Base-by-base conservation (phyloP, 352 stramenopile genomes). In the Pythium rishiriense region DNA sequence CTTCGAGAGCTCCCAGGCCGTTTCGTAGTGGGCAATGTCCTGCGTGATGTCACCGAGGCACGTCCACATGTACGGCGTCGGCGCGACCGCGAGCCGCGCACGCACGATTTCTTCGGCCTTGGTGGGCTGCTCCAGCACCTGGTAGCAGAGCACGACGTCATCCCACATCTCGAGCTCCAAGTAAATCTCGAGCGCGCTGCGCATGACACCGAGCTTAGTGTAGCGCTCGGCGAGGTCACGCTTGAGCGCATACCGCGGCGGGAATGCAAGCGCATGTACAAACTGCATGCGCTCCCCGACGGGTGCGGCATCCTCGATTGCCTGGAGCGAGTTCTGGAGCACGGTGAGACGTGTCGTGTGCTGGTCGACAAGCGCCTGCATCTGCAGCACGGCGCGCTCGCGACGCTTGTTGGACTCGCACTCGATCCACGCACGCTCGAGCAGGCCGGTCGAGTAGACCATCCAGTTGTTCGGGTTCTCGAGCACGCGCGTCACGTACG, bases 101-200 rank as follows among this genome's bases (percentile, higher is more conserved):
- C 88, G 81, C 21, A 98, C 91, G 41, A 98, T 78, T 50, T 90
- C 84, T 68, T 98, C 84, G 12, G 96, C 95, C 54, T 87, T 89
- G 52, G 83, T 92, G 2, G 88, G 83, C 68, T 98, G 95, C 58
- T 97, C 94, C 21, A 98, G 73, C 37, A 96, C 72, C 66, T 93
- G 87, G 74, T 98, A 98, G 70, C 95, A 99, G 70, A 98, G 93
- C 9, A 98, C 93, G 14, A 98, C 92, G 63, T 98, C 92, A 74
- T 98, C 95, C 95, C 95, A 99, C 61, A 98, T 90, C 59, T 98
- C 90, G 14, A 99, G 83, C 62, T 98, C 88, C 63, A 97, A 81
- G 59, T 90, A 99, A 41, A 98, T 91, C 71, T 97, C 91, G 31
- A 97, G 81, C 50, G 96, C 96, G 68, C 88, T 98, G 14, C 78